A percentile compares a stretch with the other conserved stretches of the same genome.
These are phyloP conservation scores for Curvularia lunata DNA, from an alignment of 2,329 filamentous ascomycete genomes.

Conservation along the genomic window DNA sequence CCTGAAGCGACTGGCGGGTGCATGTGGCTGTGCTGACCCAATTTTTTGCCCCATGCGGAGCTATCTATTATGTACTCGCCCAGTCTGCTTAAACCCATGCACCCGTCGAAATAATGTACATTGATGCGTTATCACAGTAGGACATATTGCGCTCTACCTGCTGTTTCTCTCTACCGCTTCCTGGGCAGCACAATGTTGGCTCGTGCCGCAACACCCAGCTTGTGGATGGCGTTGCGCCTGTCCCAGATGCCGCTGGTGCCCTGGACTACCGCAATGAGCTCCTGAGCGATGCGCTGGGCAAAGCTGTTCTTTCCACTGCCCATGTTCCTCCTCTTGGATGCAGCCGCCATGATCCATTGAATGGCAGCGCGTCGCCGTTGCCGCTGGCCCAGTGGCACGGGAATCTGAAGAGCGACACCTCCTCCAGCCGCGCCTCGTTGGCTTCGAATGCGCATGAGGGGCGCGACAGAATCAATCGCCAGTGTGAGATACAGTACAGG, in stretches of 20 bases:
- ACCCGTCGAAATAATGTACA: conserved; percentile 12
- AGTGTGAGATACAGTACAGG: conserved; percentile 88
- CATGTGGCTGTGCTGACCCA: conserved; percentile 22
- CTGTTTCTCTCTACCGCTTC: conserved; percentile 32
- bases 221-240: conserved; percentile 77
- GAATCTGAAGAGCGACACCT: conserved; percentile 82
- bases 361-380: conserved; percentile 81
- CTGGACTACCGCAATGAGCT: conserved; percentile 86
- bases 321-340: conserved; percentile 75
- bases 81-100: conserved; percentile 4
- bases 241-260: conserved; percentile 87
- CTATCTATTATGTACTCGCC: conserved; percentile 1
- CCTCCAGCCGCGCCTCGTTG: conserved; percentile 83
- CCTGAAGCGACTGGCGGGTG: conserved; percentile 26
- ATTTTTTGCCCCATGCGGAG: conserved; percentile 18
- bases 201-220: conserved; percentile 76
- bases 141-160: neutral
- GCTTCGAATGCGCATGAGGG: conserved; percentile 78
- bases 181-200: conserved; percentile 65
- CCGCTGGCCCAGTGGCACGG: conserved; percentile 74
- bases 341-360: conserved; percentile 86
- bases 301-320: conserved; percentile 76
- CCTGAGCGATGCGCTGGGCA: conserved; percentile 79
- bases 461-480: conserved; percentile 90
- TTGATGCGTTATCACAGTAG: neutral